Evolutionary conservation across 2,329 filamentous ascomycete species (phyloP).

Genomic region (Endothia cerciana): DNA sequence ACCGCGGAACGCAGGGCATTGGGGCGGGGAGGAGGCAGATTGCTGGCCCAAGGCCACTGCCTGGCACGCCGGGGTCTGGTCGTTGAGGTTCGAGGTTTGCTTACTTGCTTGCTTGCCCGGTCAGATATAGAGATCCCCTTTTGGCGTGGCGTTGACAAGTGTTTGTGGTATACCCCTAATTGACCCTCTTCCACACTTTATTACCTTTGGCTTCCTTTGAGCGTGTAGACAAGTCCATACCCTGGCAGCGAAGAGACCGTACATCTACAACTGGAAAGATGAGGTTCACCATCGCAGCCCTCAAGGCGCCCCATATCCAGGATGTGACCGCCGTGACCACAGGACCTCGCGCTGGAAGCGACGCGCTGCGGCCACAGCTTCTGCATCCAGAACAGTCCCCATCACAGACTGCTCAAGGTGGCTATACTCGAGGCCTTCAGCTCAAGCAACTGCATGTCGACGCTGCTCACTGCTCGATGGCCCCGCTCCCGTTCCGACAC

Average conservation of each 20-base stretch:
- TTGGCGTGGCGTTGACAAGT: conserved; percentile 9
- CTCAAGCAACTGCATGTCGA: no score
- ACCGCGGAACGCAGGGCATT: conserved; percentile 66
- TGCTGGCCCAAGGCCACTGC: conserved; percentile 74
- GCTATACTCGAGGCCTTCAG: no score
- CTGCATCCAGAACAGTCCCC: background rate
- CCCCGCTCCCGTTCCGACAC: no score
- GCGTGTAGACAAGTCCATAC: background rate
- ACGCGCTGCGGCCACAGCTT: no score
- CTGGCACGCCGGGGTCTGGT: conserved; percentile 39
- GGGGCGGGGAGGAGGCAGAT: conserved; percentile 76
- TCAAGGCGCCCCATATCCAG: no score
- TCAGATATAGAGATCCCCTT: conserved; percentile 6
- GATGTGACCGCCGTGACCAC: no score
- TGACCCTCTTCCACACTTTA: background rate
- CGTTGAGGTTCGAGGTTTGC: background rate
- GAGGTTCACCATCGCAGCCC: background rate
- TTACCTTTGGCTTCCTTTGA: background rate
- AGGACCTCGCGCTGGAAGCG: no score
- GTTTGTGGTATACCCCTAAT: conserved; percentile 14
- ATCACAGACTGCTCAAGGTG: background rate
- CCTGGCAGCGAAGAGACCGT: background rate
- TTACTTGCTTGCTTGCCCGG: conserved; percentile 3
- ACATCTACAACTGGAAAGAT: background rate
- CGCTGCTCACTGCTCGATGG: no score